Evolutionary conservation across 192 early-diverging fungal species (phyloP).

Genomic region (Coemansia sp.): DNA sequence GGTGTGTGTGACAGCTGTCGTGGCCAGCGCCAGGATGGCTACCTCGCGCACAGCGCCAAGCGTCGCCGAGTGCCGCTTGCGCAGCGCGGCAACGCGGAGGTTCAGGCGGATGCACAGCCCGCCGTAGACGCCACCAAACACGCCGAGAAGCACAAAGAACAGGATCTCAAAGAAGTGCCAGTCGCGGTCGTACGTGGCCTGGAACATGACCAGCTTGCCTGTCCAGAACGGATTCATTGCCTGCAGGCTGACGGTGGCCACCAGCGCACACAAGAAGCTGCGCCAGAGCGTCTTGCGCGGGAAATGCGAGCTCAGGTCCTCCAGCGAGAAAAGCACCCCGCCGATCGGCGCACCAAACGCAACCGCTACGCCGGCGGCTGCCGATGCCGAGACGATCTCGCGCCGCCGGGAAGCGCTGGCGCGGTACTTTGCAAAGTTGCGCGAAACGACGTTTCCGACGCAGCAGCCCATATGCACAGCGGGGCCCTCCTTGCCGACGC

Average conservation of each 20-base stretch:
- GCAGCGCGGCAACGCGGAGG: slow-evolving; percentile 64
- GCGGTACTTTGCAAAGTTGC: slow-evolving; percentile 81
- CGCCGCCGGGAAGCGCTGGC: slow-evolving; percentile 70
- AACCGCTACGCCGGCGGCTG: slow-evolving; percentile 72
- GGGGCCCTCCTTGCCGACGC: slow-evolving; percentile 92
- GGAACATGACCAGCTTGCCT: slow-evolving; percentile 96
- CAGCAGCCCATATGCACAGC: slow-evolving; percentile 92
- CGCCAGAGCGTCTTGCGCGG: slow-evolving; percentile 95
- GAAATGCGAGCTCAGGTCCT: slow-evolving; percentile 96
- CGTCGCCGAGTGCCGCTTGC: slow-evolving; percentile 66
- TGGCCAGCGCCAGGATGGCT: slow-evolving; percentile 61
- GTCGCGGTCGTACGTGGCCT: slow-evolving; percentile 86
- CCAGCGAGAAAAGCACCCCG: slow-evolving; percentile 73
- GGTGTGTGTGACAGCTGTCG: slow-evolving; percentile 66
- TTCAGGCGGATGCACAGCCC: slow-evolving; percentile 76
- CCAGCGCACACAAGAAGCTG: slow-evolving; percentile 95
- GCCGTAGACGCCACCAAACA: slow-evolving; percentile 84
- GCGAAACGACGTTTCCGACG: slow-evolving; percentile 79
- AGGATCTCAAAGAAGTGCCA: slow-evolving; percentile 95
- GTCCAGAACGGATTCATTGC: slow-evolving; percentile 94
- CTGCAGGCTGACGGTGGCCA: slow-evolving; percentile 88
- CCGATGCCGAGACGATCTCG: slow-evolving; percentile 71
- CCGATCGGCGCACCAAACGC: slow-evolving; percentile 74
- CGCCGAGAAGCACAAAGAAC: slow-evolving; percentile 75
- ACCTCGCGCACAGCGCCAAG: slow-evolving; percentile 69